Conservation (phyloP, 2,329 filamentous ascomycete species). For the Fusarium compactum region DNA sequence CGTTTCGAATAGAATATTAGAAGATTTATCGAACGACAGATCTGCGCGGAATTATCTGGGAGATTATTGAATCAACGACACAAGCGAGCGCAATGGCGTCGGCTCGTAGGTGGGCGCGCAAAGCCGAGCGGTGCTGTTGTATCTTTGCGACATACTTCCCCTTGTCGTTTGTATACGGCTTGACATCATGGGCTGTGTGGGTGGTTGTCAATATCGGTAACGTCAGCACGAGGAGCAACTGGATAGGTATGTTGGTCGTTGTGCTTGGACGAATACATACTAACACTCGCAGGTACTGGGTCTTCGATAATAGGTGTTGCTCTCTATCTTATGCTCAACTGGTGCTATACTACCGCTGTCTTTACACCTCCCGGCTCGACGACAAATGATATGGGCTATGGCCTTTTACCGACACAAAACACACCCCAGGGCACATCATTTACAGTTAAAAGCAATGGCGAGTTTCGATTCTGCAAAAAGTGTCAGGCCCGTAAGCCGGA, state of each 20-base stretch:
- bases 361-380: constrained; percentile 89
- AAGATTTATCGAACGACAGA: constrained; percentile 1
- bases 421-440: constrained; percentile 74
- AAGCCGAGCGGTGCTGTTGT: constrained; percentile 87
- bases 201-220: constrained; percentile 82
- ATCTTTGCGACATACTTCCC: constrained; percentile 83
- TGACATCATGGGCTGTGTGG: constrained; percentile 96
- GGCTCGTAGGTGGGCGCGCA: constrained; percentile 73
- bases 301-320: constrained; percentile 73
- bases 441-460: constrained; percentile 92
- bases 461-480: constrained; percentile 94
- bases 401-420: constrained; percentile 79
- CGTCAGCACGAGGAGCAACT: constrained; percentile 62
- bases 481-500: constrained; percentile 95
- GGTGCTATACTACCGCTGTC: constrained; percentile 91
- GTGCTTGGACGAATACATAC: not conserved
- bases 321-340: constrained; percentile 84
- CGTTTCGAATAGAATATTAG: constrained; percentile 5
- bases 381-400: constrained; percentile 76
- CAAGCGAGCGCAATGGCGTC: constrained; percentile 52
- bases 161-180: constrained; percentile 86
- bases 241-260: constrained; percentile 64
- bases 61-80: not conserved
- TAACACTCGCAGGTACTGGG: constrained; percentile 58
- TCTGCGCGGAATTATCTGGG: not conserved